Evolutionary conservation across 805 yeast genomes (phyloP), one percentile per base, ranked within the genome.

Genomic region (Trichomonascus vanleenenianus): DNA sequence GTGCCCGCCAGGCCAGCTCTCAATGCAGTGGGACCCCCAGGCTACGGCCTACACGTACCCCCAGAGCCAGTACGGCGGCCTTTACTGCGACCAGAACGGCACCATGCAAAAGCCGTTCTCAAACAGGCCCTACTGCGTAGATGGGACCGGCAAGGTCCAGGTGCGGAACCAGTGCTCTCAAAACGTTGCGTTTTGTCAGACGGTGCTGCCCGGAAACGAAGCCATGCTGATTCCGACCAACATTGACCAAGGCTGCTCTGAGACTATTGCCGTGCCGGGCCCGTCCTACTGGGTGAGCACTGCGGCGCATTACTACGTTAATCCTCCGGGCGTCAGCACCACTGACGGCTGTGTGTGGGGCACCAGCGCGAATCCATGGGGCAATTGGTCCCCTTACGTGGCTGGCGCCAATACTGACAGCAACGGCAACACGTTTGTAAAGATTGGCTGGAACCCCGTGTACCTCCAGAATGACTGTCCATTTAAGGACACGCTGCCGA

Each of bases 301-400:
- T 35, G 86, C 95, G 35, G 82, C 95, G 32, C 96, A 87, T 63
- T 87, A 75, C 70, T 91, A 91, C 70, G 97, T 91, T 53, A 91
- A 91, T 80, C 79, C 91, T 61, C 96, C 96, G 45, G 97, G 97
- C 75, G 87, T 88, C 56, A 75, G 86, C 44, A 74, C 73, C 62
- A 83, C 81, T 65, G 93, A 89, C 52, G 97, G 97, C 59, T 91
- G 98, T 74, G 67, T 87, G 52, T 87, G 96, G 96, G 96, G 96
- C 3, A 65, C 82, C 14, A 72, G 71, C 27, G 64, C 70, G 41
- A 68, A 83, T 49, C 82, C 93, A 14, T 70, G 70, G 53, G 96
- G 96, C 48, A 87, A 87, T 74, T 88, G 96, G 96, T 67, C 95
- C 12, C 95, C 96, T 22, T 87, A 85, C 56, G 95, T 88, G 51